phyloP scores from a whole-genome alignment of 805 yeast species.

The Nematodospora valgi region DNA sequence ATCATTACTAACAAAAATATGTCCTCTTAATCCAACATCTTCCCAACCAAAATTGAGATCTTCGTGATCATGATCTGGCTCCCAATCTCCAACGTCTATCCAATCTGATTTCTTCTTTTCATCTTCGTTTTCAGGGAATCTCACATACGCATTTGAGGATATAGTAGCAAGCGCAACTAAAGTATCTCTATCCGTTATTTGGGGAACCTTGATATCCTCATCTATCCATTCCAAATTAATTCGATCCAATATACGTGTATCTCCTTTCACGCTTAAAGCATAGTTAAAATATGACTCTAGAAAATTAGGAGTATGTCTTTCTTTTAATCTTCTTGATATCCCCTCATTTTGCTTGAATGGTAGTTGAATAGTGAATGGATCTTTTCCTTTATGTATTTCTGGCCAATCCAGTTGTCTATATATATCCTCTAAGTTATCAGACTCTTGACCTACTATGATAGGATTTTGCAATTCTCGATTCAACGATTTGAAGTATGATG shows the following conservation, averaged over 20 bases:
- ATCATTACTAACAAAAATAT: slow-evolving; percentile 66
- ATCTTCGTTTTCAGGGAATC: slow-evolving; percentile 55
- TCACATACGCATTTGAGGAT: slow-evolving; percentile 89
- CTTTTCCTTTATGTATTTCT: slow-evolving; percentile 19
- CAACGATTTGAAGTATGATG: slow-evolving; percentile 4
- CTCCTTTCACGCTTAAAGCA: slow-evolving; percentile 44
- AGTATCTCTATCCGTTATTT: slow-evolving; percentile 71
- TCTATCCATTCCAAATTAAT: slow-evolving; percentile 64
- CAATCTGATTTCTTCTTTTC: slow-evolving; percentile 66
- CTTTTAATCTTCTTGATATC: slow-evolving; percentile 25
- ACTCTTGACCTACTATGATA: not conserved
- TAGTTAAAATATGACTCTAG: slow-evolving; percentile 64
- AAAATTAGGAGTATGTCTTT: slow-evolving; percentile 52
- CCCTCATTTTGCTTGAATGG: slow-evolving; percentile 20
- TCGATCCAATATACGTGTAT: slow-evolving; percentile 29
- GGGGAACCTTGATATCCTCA: slow-evolving; percentile 57
- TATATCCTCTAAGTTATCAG: slow-evolving; percentile 16
- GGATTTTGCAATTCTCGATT: slow-evolving; percentile 1
- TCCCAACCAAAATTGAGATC: slow-evolving; percentile 82
- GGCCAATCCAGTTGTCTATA: slow-evolving; percentile 36
- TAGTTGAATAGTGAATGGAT: slow-evolving; percentile 39
- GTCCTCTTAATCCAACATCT: slow-evolving; percentile 83
- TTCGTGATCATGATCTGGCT: slow-evolving; percentile 53
- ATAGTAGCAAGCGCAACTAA: slow-evolving; percentile 73
- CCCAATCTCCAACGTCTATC: slow-evolving; percentile 65